These are phyloP conservation scores for Iberis pinnata DNA, from an alignment of 345 rosid genomes.

Conservation along the genomic window DNA sequence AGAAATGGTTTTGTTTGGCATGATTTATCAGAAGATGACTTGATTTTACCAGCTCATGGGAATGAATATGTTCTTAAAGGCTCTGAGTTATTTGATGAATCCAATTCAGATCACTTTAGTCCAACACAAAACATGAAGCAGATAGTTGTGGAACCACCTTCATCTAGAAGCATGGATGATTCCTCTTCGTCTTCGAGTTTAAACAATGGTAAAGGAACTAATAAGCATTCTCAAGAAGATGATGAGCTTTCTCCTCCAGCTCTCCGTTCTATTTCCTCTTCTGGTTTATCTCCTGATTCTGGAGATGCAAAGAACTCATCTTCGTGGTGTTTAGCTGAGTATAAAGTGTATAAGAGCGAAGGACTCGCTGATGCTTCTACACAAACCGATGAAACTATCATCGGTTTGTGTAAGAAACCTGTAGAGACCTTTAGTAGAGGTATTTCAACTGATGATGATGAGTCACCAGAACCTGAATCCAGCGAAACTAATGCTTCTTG, in stretches of 20 bases:
- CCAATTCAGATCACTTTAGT: slow-evolving; percentile 50
- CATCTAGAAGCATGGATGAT: slow-evolving; percentile 74
- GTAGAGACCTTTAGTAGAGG: slow-evolving; percentile 80
- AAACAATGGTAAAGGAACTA: slow-evolving; percentile 48
- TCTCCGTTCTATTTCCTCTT: slow-evolving; percentile 52
- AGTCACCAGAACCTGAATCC: slow-evolving; percentile 40
- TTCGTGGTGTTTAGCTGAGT: slow-evolving; percentile 76
- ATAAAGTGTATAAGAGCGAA: slow-evolving; percentile 57
- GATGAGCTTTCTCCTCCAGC: slow-evolving; percentile 70
- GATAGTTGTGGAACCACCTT: slow-evolving; percentile 57
- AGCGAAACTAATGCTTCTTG: slow-evolving; percentile 27
- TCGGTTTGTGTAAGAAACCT: slow-evolving; percentile 26
- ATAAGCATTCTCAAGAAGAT: slow-evolving; percentile 68
- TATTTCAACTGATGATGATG: slow-evolving; percentile 72
- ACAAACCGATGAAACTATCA: slow-evolving; percentile 69
- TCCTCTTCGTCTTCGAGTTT: slow-evolving; percentile 71
- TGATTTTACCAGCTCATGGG: slow-evolving; percentile 80
- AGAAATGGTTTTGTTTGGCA: slow-evolving; percentile 98
- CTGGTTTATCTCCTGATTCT: slow-evolving; percentile 59
- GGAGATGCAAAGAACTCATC: slow-evolving; percentile 49
- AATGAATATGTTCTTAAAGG: slow-evolving; percentile 93
- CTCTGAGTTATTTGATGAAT: slow-evolving; percentile 73
- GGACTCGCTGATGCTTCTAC: slow-evolving; percentile 88
- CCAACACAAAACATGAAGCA: slow-evolving; percentile 46
- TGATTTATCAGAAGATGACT: slow-evolving; percentile 78